phyloP scores from a whole-genome alignment of 306 rosid genomes.

The cucumber (Cucumis sativus) region DNA sequence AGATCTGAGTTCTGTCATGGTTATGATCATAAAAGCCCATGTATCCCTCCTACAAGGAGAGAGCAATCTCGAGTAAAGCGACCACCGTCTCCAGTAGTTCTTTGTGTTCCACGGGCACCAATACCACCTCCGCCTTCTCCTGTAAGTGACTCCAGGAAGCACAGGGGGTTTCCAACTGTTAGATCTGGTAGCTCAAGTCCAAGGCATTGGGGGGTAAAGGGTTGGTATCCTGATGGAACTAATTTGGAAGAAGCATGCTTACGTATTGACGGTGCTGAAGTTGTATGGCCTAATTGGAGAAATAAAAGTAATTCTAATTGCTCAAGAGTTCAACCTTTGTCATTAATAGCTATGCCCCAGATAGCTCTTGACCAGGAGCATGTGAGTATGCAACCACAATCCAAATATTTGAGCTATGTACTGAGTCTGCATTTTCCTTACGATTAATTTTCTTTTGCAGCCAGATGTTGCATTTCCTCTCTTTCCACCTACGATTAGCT shows the following conservation, averaged over 20 bases:
- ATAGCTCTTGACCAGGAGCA: slow-evolving; percentile 88
- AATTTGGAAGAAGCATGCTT: slow-evolving; percentile 73
- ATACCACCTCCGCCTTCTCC: slow-evolving; percentile 91
- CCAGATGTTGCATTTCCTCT: slow-evolving; percentile 80
- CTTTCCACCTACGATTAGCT: slow-evolving; percentile 60
- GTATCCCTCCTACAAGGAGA: slow-evolving; percentile 69
- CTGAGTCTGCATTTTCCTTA: background rate
- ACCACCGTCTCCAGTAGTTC: slow-evolving; percentile 91
- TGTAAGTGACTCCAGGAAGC: slow-evolving; percentile 70
- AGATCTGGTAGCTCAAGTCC: slow-evolving; percentile 99
- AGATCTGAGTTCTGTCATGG: slow-evolving; percentile 46
- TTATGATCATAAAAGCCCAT: slow-evolving; percentile 70
- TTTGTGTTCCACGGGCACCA: slow-evolving; percentile 78
- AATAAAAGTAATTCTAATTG: slow-evolving; percentile 50
- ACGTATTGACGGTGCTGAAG: slow-evolving; percentile 88
- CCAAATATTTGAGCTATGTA: background rate
- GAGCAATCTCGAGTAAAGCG: slow-evolving; percentile 87
- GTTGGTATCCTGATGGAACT: slow-evolving; percentile 88
- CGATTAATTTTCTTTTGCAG: slow-evolving; percentile 33
- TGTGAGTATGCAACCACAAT: slow-evolving; percentile 29
- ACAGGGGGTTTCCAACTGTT: slow-evolving; percentile 87
- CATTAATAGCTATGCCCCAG: slow-evolving; percentile 82
- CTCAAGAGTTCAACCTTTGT: slow-evolving; percentile 76
- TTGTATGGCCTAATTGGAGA: slow-evolving; percentile 96
- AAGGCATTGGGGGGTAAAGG: slow-evolving; percentile 94